Conservation (phyloP, 1,139 yeast species). For the Taphrina deformans region DNA sequence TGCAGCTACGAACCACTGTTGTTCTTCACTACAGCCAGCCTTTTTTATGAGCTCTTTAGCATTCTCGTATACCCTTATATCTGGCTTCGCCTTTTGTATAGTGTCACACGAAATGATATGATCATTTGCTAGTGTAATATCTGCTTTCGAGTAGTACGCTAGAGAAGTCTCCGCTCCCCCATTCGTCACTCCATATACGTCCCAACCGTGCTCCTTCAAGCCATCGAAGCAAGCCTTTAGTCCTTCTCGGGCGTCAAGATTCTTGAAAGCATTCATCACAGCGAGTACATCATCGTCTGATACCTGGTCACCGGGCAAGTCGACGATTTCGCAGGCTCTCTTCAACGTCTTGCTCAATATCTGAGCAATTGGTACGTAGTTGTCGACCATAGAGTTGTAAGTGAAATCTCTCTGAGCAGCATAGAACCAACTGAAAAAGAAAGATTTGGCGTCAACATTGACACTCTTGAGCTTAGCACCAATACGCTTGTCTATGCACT, state of each 20-base stretch:
- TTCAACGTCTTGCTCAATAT: conserved; percentile 17
- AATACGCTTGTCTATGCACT: conserved; percentile 6
- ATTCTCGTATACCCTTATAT: conserved; percentile 21
- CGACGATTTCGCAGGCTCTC: conserved; percentile 22
- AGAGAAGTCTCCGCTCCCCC: conserved; percentile 22
- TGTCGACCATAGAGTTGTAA: conserved; percentile 25
- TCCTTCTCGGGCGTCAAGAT: conserved; percentile 15
- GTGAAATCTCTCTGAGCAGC: conserved; percentile 35
- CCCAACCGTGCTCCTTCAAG: conserved; percentile 13
- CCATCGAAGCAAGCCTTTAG: conserved; percentile 22
- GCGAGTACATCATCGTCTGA: conserved; percentile 5
- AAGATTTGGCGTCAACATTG: conserved; percentile 15
- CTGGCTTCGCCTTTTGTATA: conserved; percentile 26
- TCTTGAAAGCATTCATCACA: conserved; percentile 14
- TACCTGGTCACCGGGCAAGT: conserved; percentile 1
- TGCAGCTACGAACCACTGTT: conserved; percentile 34
- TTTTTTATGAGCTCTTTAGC: not conserved
- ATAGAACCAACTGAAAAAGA: conserved; percentile 31
- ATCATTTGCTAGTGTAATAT: not conserved
- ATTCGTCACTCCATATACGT: conserved; percentile 28
- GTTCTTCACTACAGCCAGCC: conserved; percentile 1
- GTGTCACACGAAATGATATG: conserved; percentile 18
- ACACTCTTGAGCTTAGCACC: not conserved
- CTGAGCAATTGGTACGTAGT: conserved; percentile 26
- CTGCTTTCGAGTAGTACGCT: conserved; percentile 18